Base-by-base conservation (phyloP, 176 grass and related monocot species). In the Echinochloa phyllopogon region DNA sequence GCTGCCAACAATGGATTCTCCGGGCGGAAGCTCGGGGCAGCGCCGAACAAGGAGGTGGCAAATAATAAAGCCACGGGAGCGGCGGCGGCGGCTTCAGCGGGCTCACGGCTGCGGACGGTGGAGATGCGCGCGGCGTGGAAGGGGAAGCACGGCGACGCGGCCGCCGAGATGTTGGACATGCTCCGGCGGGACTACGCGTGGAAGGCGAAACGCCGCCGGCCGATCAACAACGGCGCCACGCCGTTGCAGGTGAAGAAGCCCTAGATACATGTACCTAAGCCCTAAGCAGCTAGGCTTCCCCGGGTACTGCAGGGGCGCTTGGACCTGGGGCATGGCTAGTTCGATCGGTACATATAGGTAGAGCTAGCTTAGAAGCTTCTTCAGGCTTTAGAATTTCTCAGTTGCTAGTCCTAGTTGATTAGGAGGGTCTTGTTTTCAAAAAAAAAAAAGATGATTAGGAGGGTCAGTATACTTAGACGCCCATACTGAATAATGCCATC, bases 191-290 rank as follows among this genome's bases (percentile, higher is more conserved):
- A 95, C 79, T 95, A 95, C 88, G 5, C 56, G 15, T 23, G 2
- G 15, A 33, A 0, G 38, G 69, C 90, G 12, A 73, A 57, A 1
- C 69, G 88, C 61, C 88, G 88, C 41, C 67, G 65, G 52, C 90
- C 93, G 49, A 81, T 88, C 23, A 82, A 95, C 81, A 92, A 95
- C 74, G 90, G 80, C 69, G 71, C 50, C 33, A 23, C 57, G 65
- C 82, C 87, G 20, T 23, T 86, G n/a, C 58, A 84, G 55, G 53
- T 87, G 10, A 65, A 92, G n/a, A 33, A 78, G 64, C 92, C 89
- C 50, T 94, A 90, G 83, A 81, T 27, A 18, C 29, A 33, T 33
- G 29, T 15, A 40, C 45, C 73, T 57, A 21, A 4, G 33, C n/a
- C n/a, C n/a, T n/a, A n/a, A n/a, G n/a, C n/a, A n/a, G n/a, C n/a